Evolutionary conservation across 2,329 filamentous ascomycete species (phyloP).

Genomic region (Fusarium sp.): DNA sequence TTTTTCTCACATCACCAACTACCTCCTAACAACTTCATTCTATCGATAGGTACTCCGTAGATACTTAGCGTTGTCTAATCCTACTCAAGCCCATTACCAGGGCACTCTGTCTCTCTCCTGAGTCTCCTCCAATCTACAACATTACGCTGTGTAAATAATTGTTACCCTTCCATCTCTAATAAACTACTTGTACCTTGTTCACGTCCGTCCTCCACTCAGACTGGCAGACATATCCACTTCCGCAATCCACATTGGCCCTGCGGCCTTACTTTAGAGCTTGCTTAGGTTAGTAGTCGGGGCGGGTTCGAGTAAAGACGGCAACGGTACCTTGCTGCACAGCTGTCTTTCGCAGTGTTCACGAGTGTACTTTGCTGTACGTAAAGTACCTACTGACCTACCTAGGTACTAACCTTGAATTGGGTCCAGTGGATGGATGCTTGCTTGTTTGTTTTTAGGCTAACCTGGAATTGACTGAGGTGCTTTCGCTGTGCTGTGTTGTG

Average conservation of each 20-base stretch:
- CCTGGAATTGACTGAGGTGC: constrained; percentile 22
- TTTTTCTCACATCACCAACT: not conserved
- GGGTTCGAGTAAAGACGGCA: constrained; percentile 4
- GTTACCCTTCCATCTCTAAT: not conserved
- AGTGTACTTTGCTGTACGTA: constrained; percentile 23
- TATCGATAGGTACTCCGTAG: not conserved
- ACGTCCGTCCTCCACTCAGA: constrained; percentile 16
- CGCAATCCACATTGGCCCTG: constrained; percentile 21
- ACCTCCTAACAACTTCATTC: not conserved
- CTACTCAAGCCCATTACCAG: not conserved
- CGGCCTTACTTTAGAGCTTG: constrained; percentile 23
- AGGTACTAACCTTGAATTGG: not conserved
- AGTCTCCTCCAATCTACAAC: not conserved
- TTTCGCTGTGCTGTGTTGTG: not conserved
- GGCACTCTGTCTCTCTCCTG: no score
- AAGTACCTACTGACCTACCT: constrained; percentile 1
- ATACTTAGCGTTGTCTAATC: not conserved
- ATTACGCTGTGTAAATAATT: not conserved
- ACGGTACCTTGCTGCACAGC: constrained; percentile 9
- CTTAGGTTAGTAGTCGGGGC: constrained; percentile 2
- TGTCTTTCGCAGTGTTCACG: not conserved
- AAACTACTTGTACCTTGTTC: constrained; percentile 4
- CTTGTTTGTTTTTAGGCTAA: constrained; percentile 14
- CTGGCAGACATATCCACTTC: constrained; percentile 23
- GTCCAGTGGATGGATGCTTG: constrained; percentile 4